These are phyloP conservation scores for Puccinia triticina DNA, from an alignment of 1,284 basidiomycete genomes.

Conservation along the genomic window DNA sequence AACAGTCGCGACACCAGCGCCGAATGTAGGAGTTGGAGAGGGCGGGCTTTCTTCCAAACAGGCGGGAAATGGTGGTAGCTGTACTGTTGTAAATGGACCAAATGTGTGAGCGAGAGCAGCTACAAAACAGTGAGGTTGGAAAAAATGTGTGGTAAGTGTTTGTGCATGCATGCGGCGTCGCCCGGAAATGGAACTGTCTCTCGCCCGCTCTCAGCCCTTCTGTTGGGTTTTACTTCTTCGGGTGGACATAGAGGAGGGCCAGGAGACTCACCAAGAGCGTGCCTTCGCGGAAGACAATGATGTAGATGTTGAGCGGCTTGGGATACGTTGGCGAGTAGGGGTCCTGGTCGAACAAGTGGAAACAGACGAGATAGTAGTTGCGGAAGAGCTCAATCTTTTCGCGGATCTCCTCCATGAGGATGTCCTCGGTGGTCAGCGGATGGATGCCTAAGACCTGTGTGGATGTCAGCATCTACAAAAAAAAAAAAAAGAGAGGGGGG, in stretches of 20 bases:
- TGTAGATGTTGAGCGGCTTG: conserved; percentile 99
- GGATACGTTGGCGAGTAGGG: conserved; percentile 95
- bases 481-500: conserved; percentile 55
- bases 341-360: conserved; percentile 98
- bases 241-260: neutral
- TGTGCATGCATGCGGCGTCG: conserved; percentile 97
- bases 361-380: conserved; percentile 99
- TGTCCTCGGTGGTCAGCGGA: conserved; percentile 97
- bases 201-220: too few species aligned
- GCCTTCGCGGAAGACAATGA: conserved; percentile 98
- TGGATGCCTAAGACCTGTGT: conserved; percentile 98
- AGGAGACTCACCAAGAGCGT: conserved; percentile 75
- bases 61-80: too few species aligned
- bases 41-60: too few species aligned
- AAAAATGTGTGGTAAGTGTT: too few species aligned
- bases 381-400: conserved; percentile 99
- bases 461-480: neutral
- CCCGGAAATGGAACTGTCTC: conserved; percentile 97
- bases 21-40: too few species aligned
- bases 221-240: too few species aligned
- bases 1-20: too few species aligned
- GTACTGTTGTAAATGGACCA: too few species aligned
- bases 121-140: too few species aligned
- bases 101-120: too few species aligned
- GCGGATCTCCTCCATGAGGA: conserved; percentile 97